These are phyloP conservation scores for Phytopythium montanum DNA, from an alignment of 352 stramenopile genomes.

Conservation along the genomic window DNA sequence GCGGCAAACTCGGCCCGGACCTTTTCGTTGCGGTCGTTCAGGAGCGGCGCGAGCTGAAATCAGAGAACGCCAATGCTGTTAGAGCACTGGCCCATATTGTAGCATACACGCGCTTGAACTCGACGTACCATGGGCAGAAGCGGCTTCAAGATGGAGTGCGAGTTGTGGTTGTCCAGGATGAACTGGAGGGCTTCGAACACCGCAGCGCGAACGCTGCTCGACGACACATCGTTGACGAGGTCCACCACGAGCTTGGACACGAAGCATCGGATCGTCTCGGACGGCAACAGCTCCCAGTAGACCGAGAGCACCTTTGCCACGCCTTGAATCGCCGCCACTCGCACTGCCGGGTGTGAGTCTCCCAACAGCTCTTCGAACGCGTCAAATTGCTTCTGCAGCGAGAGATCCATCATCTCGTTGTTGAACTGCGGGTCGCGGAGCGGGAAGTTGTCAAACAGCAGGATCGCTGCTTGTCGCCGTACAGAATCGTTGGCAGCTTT, in stretches of 20 bases:
- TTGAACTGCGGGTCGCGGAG: conserved; percentile 74
- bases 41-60: conserved; percentile 60
- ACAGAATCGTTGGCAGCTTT: conserved; percentile 83
- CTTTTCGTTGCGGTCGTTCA: conserved; percentile 83
- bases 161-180: conserved; percentile 86
- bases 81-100: not conserved
- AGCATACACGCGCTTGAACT: not conserved
- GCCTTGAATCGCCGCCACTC: conserved; percentile 77
- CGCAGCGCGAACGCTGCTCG: conserved; percentile 69
- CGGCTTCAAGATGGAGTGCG: conserved; percentile 79
- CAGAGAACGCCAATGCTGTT: not conserved
- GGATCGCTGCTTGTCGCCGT: conserved; percentile 70
- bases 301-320: conserved; percentile 79
- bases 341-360: conserved; percentile 70
- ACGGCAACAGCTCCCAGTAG: conserved; percentile 83
- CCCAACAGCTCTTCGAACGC: conserved; percentile 71
- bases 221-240: conserved; percentile 76
- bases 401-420: conserved; percentile 68
- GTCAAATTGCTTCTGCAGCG: conserved; percentile 83
- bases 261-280: conserved; percentile 78
- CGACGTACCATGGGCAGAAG: conserved; percentile 70
- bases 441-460: conserved; percentile 86
- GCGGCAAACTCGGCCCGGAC: conserved; percentile 75
- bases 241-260: conserved; percentile 80
- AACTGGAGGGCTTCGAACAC: conserved; percentile 85